Conservation (phyloP, 2,329 filamentous ascomycete species). For the Phaeosphaeria sp. region DNA sequence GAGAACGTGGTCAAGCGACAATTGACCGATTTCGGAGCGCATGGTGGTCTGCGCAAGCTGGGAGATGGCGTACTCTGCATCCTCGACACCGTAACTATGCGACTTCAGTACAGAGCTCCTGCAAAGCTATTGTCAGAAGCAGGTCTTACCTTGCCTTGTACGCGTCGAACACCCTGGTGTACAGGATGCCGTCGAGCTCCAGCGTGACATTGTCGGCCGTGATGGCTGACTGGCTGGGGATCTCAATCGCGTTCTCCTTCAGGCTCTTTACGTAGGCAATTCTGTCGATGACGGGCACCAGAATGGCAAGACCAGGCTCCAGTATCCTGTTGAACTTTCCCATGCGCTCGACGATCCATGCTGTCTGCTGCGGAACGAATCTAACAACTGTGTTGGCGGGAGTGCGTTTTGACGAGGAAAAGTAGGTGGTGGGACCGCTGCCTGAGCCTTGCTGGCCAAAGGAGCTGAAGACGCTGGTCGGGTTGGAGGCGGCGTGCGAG, state of each 20-base stretch:
- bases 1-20: constrained; percentile 94
- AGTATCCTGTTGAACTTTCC: constrained; percentile 95
- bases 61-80: constrained; percentile 97
- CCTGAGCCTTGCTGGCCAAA: constrained; percentile 32
- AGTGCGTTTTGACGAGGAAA: constrained; percentile 69
- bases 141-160: constrained; percentile 86
- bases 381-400: constrained; percentile 94
- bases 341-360: constrained; percentile 99
- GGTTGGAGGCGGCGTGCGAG: constrained; percentile 33
- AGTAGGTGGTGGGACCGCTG: constrained; percentile 73
- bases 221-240: constrained; percentile 96
- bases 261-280: constrained; percentile 98
- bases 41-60: constrained; percentile 98
- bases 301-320: constrained; percentile 85
- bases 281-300: constrained; percentile 89
- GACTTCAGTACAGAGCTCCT: constrained; percentile 14
- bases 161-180: constrained; percentile 94
- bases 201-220: constrained; percentile 98
- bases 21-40: constrained; percentile 96
- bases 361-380: constrained; percentile 99
- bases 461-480: constrained; percentile 39
- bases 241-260: constrained; percentile 96
- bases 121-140: background rate
- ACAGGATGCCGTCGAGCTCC: constrained; percentile 93
- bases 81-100: constrained; percentile 90